Conservation (phyloP, 306 rosid genomes). For the Vachellia pachyceras region DNA sequence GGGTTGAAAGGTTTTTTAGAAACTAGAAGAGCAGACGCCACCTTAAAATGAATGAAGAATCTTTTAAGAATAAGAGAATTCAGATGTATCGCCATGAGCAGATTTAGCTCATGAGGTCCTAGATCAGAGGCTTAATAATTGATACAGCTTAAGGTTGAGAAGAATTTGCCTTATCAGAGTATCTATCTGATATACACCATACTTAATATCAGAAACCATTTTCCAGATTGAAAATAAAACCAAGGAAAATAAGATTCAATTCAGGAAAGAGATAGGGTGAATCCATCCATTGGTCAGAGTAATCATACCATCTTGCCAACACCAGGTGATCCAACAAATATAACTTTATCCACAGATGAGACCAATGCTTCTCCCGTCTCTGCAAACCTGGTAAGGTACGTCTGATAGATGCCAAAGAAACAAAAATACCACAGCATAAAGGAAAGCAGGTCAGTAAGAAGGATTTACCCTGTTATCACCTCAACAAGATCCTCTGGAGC, state of each 20-base stretch:
- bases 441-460: conserved; percentile 28
- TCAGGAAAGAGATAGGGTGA: conserved; percentile 25
- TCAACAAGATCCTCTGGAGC: conserved; percentile 99
- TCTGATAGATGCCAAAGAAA: conserved; percentile 32
- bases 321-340: conserved; percentile 97
- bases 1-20: conserved; percentile 23
- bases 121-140: conserved; percentile 3
- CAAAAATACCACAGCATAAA: conserved; percentile 27
- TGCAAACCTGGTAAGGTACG: conserved; percentile 71
- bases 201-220: conserved; percentile 24
- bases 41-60: conserved; percentile 26
- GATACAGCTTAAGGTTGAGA: conserved; percentile 28
- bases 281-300: conserved; percentile 38
- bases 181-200: conserved; percentile 22
- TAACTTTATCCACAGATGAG: conserved; percentile 90
- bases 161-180: background rate
- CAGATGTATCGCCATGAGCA: conserved; percentile 14
- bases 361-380: conserved; percentile 98
- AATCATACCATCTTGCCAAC: conserved; percentile 93
- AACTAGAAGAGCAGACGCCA: conserved; percentile 22
- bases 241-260: conserved; percentile 9
- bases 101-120: conserved; percentile 15
- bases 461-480: conserved; percentile 82
- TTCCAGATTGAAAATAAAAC: conserved; percentile 6
- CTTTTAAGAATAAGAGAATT: conserved; percentile 7